phyloP scores from a whole-genome alignment of 805 yeast species.

The Wickerhamiella kurtzmanii region DNA sequence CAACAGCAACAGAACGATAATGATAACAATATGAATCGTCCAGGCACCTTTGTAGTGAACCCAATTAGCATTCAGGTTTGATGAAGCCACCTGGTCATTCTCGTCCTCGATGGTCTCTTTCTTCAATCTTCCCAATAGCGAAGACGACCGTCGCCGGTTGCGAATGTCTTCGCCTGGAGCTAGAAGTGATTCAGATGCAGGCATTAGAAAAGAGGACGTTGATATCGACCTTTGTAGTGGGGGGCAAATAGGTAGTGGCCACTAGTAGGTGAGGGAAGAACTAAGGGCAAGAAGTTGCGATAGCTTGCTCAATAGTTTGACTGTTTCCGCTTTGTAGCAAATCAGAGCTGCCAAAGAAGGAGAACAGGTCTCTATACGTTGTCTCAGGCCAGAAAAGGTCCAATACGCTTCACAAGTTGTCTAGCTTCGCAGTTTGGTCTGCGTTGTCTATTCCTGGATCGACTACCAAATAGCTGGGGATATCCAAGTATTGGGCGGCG shows the following conservation, averaged over 20 bases:
- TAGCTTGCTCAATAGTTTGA: too few species aligned
- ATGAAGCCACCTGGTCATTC: constrained; percentile 77
- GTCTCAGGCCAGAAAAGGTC: too few species aligned
- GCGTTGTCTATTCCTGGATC: too few species aligned
- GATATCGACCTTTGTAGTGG: too few species aligned
- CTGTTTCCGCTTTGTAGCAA: too few species aligned
- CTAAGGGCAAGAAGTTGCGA: neutral
- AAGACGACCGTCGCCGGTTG: constrained; percentile 63
- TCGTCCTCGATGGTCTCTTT: constrained; percentile 87
- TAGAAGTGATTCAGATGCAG: neutral
- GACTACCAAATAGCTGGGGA: too few species aligned
- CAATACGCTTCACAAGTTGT: too few species aligned
- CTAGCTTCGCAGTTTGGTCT: too few species aligned
- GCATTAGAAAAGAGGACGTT: too few species aligned
- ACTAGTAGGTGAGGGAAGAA: neutral
- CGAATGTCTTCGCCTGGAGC: constrained; percentile 3
- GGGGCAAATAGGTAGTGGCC: neutral
- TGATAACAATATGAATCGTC: constrained; percentile 80
- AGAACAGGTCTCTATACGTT: too few species aligned
- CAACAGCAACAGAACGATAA: constrained; percentile 56
- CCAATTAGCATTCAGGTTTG: constrained; percentile 92
- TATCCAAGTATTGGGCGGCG: too few species aligned
- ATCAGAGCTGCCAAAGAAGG: too few species aligned
- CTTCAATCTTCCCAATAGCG: constrained; percentile 80
- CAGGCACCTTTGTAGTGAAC: constrained; percentile 91